Evolutionary conservation across 2,329 filamentous ascomycete genomes (phyloP).

Genomic region (Bimuria novae-zelandiae): DNA sequence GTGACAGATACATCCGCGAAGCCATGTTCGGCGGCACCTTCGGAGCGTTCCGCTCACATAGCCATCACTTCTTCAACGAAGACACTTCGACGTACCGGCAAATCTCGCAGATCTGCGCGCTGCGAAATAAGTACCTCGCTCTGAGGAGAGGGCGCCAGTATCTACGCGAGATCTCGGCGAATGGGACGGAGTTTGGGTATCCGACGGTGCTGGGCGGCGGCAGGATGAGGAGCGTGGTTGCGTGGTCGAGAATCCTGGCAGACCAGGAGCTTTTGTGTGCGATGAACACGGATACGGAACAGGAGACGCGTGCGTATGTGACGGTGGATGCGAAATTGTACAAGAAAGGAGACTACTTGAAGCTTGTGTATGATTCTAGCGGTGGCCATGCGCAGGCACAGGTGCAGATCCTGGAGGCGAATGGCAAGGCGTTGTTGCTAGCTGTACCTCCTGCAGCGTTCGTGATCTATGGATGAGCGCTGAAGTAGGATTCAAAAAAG

Average conservation of each 20-base stretch:
- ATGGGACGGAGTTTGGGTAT: constrained; percentile 18
- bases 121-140: constrained; percentile 11
- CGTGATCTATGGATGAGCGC: constrained; percentile 18
- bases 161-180: constrained; percentile 20
- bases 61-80: constrained; percentile 26
- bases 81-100: constrained; percentile 10
- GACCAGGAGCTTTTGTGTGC: constrained; percentile 25
- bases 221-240: constrained; percentile 21
- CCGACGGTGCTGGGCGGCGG: constrained; percentile 11
- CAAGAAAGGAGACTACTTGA: constrained; percentile 3
- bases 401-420: constrained; percentile 5
- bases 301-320: constrained; percentile 15
- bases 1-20: constrained; percentile 29
- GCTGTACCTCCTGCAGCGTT: constrained; percentile 19
- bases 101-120: constrained; percentile 11
- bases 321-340: constrained; percentile 23
- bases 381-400: neutral
- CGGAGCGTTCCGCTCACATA: constrained; percentile 25
- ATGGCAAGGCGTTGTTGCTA: constrained; percentile 15
- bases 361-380: constrained; percentile 13
- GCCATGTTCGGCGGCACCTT: constrained; percentile 28
- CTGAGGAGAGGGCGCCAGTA: constrained; percentile 23
- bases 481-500: too few relatives aligned
- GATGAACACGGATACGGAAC: constrained; percentile 22
- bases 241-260: constrained; percentile 27